Conservation (phyloP, 2,329 filamentous ascomycete species). For the Phaeosphaeria sp. region DNA sequence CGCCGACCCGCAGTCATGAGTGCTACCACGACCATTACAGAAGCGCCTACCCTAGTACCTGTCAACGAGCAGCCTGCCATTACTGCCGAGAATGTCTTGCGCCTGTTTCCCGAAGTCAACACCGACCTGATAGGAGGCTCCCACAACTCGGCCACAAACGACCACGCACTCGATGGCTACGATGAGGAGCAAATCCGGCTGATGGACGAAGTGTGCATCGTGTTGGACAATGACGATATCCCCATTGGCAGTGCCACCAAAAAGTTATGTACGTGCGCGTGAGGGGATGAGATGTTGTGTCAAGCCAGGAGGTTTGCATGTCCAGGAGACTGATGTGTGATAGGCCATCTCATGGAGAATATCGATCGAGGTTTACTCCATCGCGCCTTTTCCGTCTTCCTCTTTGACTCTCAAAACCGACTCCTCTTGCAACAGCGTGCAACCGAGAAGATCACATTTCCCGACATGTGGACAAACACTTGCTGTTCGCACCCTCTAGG, state of each 20-base stretch:
- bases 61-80: slow-evolving; percentile 64
- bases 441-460: slow-evolving; percentile 97
- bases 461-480: slow-evolving; percentile 99
- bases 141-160: slow-evolving; percentile 64
- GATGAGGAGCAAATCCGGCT: slow-evolving; percentile 97
- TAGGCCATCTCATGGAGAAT: slow-evolving; percentile 98
- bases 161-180: slow-evolving; percentile 81
- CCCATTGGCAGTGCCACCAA: slow-evolving; percentile 97
- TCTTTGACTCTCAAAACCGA: slow-evolving; percentile 93
- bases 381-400: slow-evolving; percentile 96
- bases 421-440: slow-evolving; percentile 95
- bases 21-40: slow-evolving; percentile 37
- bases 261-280: slow-evolving; percentile 79
- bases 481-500: slow-evolving; percentile 98
- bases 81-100: slow-evolving; percentile 84
- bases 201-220: slow-evolving; percentile 99
- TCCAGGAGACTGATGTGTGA: slow-evolving; percentile 15
- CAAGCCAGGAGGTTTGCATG: neutral
- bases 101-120: slow-evolving; percentile 85
- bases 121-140: slow-evolving; percentile 65
- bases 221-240: slow-evolving; percentile 87
- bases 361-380: slow-evolving; percentile 95
- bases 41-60: slow-evolving; percentile 48
- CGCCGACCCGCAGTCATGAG: slow-evolving; percentile 35
- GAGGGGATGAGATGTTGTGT: neutral